Percentiles rank a stretch among this genome's conserved stretches.
These are phyloP conservation scores for Neurospora sp. DNA, from an alignment of 495 filamentous ascomycete genomes.

Conservation along the genomic window DNA sequence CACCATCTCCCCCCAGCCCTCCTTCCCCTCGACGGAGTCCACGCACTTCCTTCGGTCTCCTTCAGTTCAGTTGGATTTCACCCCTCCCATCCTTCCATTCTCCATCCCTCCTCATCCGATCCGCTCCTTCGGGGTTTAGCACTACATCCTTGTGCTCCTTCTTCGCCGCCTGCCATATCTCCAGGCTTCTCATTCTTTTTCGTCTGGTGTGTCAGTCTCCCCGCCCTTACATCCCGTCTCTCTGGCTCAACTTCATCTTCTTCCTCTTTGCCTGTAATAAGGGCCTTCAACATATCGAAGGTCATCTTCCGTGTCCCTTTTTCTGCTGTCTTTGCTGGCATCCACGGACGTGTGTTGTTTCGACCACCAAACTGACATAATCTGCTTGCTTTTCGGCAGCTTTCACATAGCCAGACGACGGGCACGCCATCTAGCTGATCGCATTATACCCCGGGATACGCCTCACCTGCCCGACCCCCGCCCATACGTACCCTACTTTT, in stretches of 20 bases:
- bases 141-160: background rate
- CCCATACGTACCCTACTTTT: background rate
- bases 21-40: background rate
- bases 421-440: background rate
- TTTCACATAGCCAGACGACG: background rate
- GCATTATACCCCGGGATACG: constrained; percentile 1
- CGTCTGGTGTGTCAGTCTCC: background rate
- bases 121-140: background rate
- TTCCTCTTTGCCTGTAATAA: background rate
- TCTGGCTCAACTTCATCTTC: background rate
- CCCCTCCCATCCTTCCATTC: background rate
- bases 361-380: background rate
- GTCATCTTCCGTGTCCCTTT: background rate
- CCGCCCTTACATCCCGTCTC: background rate
- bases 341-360: background rate
- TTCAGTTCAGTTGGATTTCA: background rate
- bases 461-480: background rate
- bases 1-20: background rate
- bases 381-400: background rate
- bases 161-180: background rate
- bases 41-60: background rate
- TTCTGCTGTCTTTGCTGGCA: background rate
- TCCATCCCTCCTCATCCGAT: background rate
- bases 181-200: background rate
- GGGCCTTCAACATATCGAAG: background rate